phyloP scores from a whole-genome alignment of 441 rosid genomes.

The Brassica hybrid region DNA sequence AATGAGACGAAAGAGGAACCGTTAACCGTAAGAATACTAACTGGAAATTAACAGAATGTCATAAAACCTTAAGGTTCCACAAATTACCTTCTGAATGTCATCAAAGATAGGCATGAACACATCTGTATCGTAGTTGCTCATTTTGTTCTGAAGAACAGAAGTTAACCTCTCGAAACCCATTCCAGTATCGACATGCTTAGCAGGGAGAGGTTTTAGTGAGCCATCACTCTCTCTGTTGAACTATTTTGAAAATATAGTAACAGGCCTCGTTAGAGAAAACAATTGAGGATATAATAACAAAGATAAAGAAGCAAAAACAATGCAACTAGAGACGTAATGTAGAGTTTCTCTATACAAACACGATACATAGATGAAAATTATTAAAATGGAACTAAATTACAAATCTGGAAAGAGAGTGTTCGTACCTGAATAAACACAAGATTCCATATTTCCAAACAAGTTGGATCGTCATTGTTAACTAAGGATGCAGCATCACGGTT shows the following conservation, averaged over 20 bases:
- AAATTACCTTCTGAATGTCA: too few species aligned
- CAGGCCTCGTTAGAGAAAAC: slow-evolving; percentile 14
- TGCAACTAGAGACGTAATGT: not conserved
- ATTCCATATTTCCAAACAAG: slow-evolving; percentile 98
- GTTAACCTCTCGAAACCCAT: too few species aligned
- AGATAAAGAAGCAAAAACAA: slow-evolving; percentile 11
- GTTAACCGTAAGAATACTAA: too few species aligned
- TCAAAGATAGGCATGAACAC: too few species aligned
- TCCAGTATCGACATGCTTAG: slow-evolving; percentile 99
- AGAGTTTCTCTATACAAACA: not conserved
- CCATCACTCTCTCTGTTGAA: slow-evolving; percentile 95
- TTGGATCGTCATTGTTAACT: slow-evolving; percentile 97
- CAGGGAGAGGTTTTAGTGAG: slow-evolving; percentile 83
- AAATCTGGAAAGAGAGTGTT: slow-evolving; percentile 9
- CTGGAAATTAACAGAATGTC: too few species aligned
- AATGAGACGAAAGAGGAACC: not conserved
- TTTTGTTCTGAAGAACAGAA: too few species aligned
- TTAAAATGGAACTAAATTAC: slow-evolving; percentile 16
- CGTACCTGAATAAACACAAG: slow-evolving; percentile 97
- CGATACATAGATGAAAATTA: not conserved
- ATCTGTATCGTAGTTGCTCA: too few species aligned
- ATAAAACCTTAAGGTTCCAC: too few species aligned
- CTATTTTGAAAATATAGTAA: slow-evolving; percentile 47
- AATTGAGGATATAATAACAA: slow-evolving; percentile 1
- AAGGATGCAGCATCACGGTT: slow-evolving; percentile 80